Evolutionary conservation across 2,329 filamentous ascomycete genomes (phyloP).

Genomic region (Grosmannia clavigera): DNA sequence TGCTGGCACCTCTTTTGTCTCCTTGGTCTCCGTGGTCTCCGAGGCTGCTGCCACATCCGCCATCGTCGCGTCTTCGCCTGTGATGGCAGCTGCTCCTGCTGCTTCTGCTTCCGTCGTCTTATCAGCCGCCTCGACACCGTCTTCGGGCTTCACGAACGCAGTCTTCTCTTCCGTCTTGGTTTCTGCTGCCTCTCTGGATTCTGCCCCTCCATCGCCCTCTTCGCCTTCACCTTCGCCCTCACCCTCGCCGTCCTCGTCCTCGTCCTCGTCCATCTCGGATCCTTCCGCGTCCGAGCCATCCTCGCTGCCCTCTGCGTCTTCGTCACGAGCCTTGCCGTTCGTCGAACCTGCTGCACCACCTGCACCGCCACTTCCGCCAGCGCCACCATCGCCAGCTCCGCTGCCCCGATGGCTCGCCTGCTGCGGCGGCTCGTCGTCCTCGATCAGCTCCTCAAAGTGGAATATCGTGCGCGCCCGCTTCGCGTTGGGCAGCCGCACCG

Average conservation of each 20-base stretch:
- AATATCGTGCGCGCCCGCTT: slow-evolving; percentile 60
- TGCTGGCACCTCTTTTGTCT: not conserved
- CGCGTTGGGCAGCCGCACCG: slow-evolving; percentile 54
- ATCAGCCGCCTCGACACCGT: not conserved
- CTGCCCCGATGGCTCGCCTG: not conserved
- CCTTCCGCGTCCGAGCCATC: slow-evolving; percentile 9
- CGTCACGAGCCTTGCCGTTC: slow-evolving; percentile 6
- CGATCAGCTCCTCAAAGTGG: slow-evolving; percentile 56
- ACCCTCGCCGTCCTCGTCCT: slow-evolving; percentile 9
- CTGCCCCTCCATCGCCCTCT: not conserved
- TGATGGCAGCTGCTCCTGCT: not conserved
- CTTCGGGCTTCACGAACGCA: not conserved
- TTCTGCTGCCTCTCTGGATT: not conserved
- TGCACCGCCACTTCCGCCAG: not conserved
- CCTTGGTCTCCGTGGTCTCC: not conserved
- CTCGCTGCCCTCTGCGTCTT: slow-evolving; percentile 8
- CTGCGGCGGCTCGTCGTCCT: slow-evolving; percentile 35
- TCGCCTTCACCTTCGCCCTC: not conserved
- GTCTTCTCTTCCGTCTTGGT: not conserved
- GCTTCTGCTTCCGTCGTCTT: not conserved
- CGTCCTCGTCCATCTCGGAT: slow-evolving; percentile 10
- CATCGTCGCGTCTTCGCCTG: slow-evolving; percentile 5
- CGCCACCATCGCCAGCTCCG: not conserved
- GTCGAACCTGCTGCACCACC: not conserved
- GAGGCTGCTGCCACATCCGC: slow-evolving; percentile 2